These are phyloP conservation scores for Globisporangium viniferum DNA, from an alignment of 352 stramenopile genomes.

Conservation along the genomic window DNA sequence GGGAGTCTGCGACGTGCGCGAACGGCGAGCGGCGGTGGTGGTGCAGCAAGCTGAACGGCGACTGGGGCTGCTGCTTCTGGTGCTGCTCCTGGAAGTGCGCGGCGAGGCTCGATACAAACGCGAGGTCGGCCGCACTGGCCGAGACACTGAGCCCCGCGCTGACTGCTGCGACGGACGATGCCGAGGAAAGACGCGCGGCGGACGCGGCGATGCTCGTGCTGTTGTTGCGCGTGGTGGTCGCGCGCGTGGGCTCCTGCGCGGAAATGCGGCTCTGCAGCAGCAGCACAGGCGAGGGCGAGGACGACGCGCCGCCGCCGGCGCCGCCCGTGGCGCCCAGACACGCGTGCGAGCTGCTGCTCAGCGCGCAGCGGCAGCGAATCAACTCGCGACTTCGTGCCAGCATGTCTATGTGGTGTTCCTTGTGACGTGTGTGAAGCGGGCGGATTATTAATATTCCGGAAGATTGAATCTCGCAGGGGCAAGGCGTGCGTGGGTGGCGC, in stretches of 20 bases:
- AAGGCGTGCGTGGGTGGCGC: neutral
- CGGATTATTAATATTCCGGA: slow-evolving; percentile 4
- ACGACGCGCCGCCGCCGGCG: neutral
- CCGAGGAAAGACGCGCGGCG: neutral
- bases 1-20: slow-evolving; percentile 8
- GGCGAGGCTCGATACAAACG: slow-evolving; percentile 15
- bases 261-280: slow-evolving; percentile 14
- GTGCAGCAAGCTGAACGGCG: slow-evolving; percentile 7
- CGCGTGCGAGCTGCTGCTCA: slow-evolving; percentile 8
- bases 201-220: slow-evolving; percentile 11
- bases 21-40: slow-evolving; percentile 17
- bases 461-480: neutral
- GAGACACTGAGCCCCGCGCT: slow-evolving; percentile 8
- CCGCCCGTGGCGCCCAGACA: neutral
- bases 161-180: neutral
- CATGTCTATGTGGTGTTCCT: neutral
- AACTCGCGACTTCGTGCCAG: slow-evolving; percentile 9
- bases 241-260: slow-evolving; percentile 7
- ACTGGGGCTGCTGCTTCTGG: neutral
- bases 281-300: neutral
- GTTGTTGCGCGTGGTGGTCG: slow-evolving; percentile 10
- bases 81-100: slow-evolving; percentile 17
- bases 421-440: neutral
- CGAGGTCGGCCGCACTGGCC: slow-evolving; percentile 13
- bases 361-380: neutral